Evolutionary conservation across 129 eudicot genomes (phyloP).

Genomic region (Erigeron canadensis): DNA sequence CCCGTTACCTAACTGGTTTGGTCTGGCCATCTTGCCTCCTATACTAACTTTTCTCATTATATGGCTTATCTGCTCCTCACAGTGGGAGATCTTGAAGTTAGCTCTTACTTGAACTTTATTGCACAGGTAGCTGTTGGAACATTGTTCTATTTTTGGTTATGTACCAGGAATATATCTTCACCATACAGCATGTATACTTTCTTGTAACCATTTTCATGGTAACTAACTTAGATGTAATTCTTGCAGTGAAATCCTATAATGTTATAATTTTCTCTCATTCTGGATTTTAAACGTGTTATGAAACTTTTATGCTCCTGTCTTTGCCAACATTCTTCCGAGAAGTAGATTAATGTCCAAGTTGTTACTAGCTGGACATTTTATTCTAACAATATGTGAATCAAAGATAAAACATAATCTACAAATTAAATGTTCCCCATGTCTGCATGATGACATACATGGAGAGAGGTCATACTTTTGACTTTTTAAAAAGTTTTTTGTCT

Average conservation of each 20-base stretch:
- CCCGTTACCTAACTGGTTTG: not conserved
- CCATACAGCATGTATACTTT: constrained; percentile 98
- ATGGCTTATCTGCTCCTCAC: not conserved
- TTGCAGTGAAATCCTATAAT: constrained; percentile 23
- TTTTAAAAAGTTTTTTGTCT: not conserved
- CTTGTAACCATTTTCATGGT: constrained; percentile 76
- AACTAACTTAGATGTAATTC: constrained; percentile 53
- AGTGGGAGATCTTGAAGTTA: not conserved
- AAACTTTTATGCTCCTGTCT: not conserved
- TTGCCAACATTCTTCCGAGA: not conserved
- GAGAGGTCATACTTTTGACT: constrained; percentile 17
- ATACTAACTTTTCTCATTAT: not conserved
- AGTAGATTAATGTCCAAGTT: constrained; percentile 8
- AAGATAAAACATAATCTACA: not conserved
- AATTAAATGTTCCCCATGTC: constrained; percentile 8
- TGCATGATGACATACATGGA: constrained; percentile 2
- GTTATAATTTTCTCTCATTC: constrained; percentile 19
- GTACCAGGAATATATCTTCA: constrained; percentile 62
- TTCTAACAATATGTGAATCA: not conserved
- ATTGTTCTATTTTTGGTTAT: constrained; percentile 79
- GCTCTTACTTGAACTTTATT: constrained; percentile 23
- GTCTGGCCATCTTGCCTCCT: not conserved
- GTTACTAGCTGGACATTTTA: constrained; percentile 14
- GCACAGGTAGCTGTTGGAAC: constrained; percentile 74
- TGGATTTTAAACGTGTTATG: constrained; percentile 9